A percentile compares a stretch with the other conserved stretches of the same genome.
phyloP scores from a whole-genome alignment of 352 stramenopile genomes.

The Phytophthora cactorum region DNA sequence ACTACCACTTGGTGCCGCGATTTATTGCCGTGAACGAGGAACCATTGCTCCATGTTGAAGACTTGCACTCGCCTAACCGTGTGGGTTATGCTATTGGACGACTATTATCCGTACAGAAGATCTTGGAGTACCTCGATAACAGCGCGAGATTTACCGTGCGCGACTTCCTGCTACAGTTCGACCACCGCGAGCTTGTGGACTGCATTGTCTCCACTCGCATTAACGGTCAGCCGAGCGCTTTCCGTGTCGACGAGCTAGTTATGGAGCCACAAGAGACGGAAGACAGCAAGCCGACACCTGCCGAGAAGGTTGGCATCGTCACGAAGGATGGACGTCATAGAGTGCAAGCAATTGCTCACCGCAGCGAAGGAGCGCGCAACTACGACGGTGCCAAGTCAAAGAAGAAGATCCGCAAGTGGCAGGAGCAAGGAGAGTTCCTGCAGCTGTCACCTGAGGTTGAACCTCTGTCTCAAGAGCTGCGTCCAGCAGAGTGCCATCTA shows the following conservation, averaged over 20 bases:
- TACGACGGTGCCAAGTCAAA: constrained; percentile 78
- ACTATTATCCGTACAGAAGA: constrained; percentile 65
- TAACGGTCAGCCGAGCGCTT: constrained; percentile 61
- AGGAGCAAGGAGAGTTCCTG: constrained; percentile 60
- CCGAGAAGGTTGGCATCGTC: constrained; percentile 22
- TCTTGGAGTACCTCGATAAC: constrained; percentile 71
- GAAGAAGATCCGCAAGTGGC: constrained; percentile 69
- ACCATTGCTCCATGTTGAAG: constrained; percentile 64
- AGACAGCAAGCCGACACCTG: constrained; percentile 6
- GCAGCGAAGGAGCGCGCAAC: constrained; percentile 53
- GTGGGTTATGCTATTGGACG: constrained; percentile 82
- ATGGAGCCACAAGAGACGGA: constrained; percentile 25
- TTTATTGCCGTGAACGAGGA: constrained; percentile 79
- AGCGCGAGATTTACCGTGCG: constrained; percentile 56
- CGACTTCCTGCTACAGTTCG: constrained; percentile 58
- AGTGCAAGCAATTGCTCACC: constrained; percentile 52
- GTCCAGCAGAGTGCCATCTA: constrained; percentile 61
- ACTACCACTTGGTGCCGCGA: constrained; percentile 84
- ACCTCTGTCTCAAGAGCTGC: constrained; percentile 46
- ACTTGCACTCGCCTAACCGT: constrained; percentile 71
- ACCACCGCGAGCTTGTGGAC: constrained; percentile 62
- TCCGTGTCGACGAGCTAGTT: constrained; percentile 68
- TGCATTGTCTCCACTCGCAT: constrained; percentile 79
- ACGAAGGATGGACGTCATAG: constrained; percentile 38
- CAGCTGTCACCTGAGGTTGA: constrained; percentile 75